Conservation (phyloP, 2,329 filamentous ascomycete species). For the Aspergillus pseudoglaucus region DNA sequence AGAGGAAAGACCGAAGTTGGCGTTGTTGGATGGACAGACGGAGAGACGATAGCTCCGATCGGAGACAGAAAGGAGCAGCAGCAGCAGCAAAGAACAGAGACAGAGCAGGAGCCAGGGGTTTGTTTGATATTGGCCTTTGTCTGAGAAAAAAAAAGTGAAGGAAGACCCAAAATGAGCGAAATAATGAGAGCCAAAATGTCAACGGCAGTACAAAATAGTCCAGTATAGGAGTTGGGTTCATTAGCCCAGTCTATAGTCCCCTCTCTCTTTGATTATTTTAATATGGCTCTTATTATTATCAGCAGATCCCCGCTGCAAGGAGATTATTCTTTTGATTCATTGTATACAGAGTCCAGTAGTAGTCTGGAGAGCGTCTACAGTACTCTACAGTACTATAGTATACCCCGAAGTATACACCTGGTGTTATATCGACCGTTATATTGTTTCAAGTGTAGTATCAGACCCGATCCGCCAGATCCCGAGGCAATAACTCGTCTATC, state of each 20-base stretch:
- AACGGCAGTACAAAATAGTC: constrained; percentile 2
- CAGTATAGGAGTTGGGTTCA: constrained; percentile 6
- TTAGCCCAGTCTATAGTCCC: not conserved
- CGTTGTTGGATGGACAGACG: not conserved
- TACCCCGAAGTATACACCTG: no score
- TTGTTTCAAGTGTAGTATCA: not conserved
- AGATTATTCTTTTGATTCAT: no score
- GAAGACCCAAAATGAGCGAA: constrained; percentile 2
- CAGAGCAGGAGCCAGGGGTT: constrained; percentile 1
- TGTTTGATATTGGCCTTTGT: not conserved
- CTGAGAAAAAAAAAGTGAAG: constrained; percentile 5
- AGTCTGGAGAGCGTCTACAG: no score
- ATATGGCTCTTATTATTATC: not conserved
- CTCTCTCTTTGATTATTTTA: not conserved
- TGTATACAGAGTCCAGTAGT: not conserved
- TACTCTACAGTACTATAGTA: no score
- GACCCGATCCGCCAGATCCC: not conserved
- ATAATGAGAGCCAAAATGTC: constrained; percentile 4
- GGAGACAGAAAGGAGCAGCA: constrained; percentile 4
- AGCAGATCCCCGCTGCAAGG: not conserved
- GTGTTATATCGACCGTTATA: not conserved
- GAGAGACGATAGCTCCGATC: constrained; percentile 1
- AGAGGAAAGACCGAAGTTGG: not conserved
- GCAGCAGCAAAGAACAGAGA: constrained; percentile 1
- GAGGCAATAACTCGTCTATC: not conserved